Percentiles rank a stretch among this genome's conserved stretches.
phyloP scores from a whole-genome alignment of 2,329 filamentous ascomycete species.

The Monosporascus sp. region DNA sequence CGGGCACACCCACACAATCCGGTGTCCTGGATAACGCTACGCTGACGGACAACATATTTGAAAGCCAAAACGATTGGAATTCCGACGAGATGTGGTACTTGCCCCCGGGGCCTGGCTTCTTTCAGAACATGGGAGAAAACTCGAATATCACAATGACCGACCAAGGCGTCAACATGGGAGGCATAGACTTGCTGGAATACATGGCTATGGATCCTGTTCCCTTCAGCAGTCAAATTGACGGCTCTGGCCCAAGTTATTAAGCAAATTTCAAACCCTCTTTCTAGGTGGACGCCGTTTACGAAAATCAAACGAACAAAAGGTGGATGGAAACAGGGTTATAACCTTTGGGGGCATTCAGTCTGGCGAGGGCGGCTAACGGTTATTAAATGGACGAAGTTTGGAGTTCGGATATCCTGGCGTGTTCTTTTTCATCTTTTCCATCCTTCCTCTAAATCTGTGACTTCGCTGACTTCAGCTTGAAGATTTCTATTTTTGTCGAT shows the following conservation, averaged over 20 bases:
- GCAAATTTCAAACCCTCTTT: no score
- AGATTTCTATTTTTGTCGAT: no score
- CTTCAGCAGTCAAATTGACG: constrained; percentile 17
- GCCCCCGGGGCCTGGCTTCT: constrained; percentile 57
- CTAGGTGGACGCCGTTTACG: no score
- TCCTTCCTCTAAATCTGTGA: no score
- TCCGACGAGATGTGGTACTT: constrained; percentile 64
- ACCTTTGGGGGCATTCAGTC: no score
- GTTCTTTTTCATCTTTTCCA: no score
- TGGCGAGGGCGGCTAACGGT: no score
- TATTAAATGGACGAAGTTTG: no score
- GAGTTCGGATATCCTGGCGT: no score
- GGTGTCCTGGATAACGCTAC: constrained; percentile 24
- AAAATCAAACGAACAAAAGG: no score
- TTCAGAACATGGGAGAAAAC: constrained; percentile 56
- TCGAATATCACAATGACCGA: constrained; percentile 60
- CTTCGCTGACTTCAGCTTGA: no score
- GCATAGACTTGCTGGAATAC: constrained; percentile 61
- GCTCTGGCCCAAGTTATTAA: constrained; percentile 4
- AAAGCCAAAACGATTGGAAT: constrained; percentile 45
- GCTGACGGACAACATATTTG: constrained; percentile 38
- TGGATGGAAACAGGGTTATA: no score
- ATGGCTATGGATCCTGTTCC: constrained; percentile 53
- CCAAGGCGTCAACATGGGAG: constrained; percentile 62
- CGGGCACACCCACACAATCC: constrained; percentile 40